phyloP scores from a whole-genome alignment of 176 grass and related monocot species.

The Eragrostis curvula region DNA sequence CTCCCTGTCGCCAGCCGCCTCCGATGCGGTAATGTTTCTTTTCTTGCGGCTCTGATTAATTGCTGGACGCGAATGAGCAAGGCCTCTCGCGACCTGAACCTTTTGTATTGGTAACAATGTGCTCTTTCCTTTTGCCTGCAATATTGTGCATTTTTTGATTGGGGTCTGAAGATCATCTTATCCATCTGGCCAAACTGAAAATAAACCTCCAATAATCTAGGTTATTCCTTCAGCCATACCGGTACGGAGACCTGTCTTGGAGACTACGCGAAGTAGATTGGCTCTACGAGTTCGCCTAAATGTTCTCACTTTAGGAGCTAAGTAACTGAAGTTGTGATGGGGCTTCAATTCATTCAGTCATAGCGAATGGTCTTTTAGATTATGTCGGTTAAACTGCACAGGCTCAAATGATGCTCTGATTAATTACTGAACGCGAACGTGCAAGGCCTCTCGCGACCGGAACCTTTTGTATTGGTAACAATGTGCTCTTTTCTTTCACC shows the following conservation, averaged over 20 bases:
- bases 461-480: neutral
- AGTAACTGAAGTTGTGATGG: too few species aligned
- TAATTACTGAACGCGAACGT: neutral
- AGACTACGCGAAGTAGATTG: neutral
- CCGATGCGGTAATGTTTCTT: neutral
- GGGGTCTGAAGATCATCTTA: neutral
- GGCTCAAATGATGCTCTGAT: neutral
- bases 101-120: neutral
- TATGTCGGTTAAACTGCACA: neutral
- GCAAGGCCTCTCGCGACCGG: neutral
- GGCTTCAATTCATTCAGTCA: too few species aligned
- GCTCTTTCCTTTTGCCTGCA: neutral
- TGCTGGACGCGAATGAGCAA: neutral
- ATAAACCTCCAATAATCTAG: neutral
- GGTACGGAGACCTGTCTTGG: neutral
- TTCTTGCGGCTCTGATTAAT: neutral
- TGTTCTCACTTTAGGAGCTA: neutral
- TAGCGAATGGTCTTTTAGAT: neutral
- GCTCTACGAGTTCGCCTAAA: neutral
- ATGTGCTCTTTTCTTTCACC: too few species aligned
- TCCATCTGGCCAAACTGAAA: neutral
- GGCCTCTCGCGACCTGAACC: neutral
- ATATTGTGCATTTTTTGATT: neutral
- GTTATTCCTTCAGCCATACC: neutral
- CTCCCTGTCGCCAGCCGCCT: neutral